A percentile compares a stretch with the other conserved stretches of the same genome.
Conservation (phyloP, 208 protist species). For the Crithidia expoeki region DNA sequence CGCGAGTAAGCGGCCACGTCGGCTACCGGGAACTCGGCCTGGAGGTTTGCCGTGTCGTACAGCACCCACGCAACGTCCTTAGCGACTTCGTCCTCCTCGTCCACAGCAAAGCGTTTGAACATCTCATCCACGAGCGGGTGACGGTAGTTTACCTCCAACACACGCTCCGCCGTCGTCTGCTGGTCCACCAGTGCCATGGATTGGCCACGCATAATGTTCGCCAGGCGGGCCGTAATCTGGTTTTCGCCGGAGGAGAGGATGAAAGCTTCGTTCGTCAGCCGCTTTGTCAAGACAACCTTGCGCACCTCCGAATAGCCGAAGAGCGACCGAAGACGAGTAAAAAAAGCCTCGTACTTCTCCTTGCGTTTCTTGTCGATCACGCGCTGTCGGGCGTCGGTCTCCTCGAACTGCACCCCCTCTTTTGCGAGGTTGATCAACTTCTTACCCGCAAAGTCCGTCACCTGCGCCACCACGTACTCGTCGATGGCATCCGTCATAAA, state of each 20-base stretch:
- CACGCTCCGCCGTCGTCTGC: constrained; percentile 78
- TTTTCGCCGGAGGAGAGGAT: constrained; percentile 93
- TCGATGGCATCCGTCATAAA: constrained; percentile 98
- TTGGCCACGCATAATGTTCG: constrained; percentile 97
- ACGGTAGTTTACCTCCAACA: constrained; percentile 98
- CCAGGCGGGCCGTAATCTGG: constrained; percentile 97
- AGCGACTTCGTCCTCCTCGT: constrained; percentile 83
- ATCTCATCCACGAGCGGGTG: constrained; percentile 97
- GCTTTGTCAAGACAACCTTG: constrained; percentile 94
- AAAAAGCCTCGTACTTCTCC: constrained; percentile 89
- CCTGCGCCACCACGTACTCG: constrained; percentile 95
- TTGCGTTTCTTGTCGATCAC: constrained; percentile 91
- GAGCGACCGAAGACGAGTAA: constrained; percentile 79
- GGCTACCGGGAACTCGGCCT: constrained; percentile 93
- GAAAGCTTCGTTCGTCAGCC: constrained; percentile 93
- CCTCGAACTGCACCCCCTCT: constrained; percentile 95
- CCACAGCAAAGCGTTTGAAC: constrained; percentile 77
- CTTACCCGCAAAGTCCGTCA: constrained; percentile 96
- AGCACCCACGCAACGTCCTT: constrained; percentile 94
- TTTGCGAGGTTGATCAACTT: constrained; percentile 97
- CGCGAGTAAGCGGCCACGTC: constrained; percentile 78
- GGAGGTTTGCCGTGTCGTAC: constrained; percentile 95
- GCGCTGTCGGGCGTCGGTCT: constrained; percentile 86
- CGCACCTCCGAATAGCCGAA: constrained; percentile 74
- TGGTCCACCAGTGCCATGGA: constrained; percentile 61